phyloP scores from a whole-genome alignment of 306 rosid genomes.

The Cicer chorassanicum region DNA sequence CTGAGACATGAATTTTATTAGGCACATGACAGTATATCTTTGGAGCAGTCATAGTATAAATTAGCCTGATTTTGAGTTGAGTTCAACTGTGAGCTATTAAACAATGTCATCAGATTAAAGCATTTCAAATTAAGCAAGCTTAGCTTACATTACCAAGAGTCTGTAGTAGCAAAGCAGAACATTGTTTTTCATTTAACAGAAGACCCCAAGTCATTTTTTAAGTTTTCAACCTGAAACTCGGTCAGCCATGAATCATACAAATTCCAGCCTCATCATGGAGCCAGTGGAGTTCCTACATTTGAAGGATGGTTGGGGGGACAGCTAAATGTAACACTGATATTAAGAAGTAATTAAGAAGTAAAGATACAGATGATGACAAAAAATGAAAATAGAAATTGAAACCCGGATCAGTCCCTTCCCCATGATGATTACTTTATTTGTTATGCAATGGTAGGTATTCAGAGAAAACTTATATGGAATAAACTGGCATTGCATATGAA shows the following conservation, averaged over 20 bases:
- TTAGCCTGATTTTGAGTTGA: too few species aligned
- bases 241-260: background rate
- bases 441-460: background rate
- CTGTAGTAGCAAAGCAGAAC: background rate
- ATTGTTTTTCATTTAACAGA: background rate
- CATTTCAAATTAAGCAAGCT: too few species aligned
- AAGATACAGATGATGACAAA: background rate
- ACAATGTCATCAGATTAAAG: too few species aligned
- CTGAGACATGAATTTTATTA: conserved; percentile 54
- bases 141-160: too few species aligned
- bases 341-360: background rate
- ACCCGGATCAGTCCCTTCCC: background rate
- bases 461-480: background rate
- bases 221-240: background rate
- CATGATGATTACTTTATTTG: conserved; percentile 12
- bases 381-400: background rate
- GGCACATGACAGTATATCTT: too few species aligned
- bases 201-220: background rate
- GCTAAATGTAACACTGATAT: background rate
- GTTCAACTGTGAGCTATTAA: too few species aligned
- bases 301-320: conserved; percentile 9
- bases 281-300: background rate
- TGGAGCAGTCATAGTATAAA: too few species aligned
- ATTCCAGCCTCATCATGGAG: background rate
- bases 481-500: background rate